Base-by-base conservation (phyloP, 2,329 filamentous ascomycete species). In the Xylariaceae sp. region DNA sequence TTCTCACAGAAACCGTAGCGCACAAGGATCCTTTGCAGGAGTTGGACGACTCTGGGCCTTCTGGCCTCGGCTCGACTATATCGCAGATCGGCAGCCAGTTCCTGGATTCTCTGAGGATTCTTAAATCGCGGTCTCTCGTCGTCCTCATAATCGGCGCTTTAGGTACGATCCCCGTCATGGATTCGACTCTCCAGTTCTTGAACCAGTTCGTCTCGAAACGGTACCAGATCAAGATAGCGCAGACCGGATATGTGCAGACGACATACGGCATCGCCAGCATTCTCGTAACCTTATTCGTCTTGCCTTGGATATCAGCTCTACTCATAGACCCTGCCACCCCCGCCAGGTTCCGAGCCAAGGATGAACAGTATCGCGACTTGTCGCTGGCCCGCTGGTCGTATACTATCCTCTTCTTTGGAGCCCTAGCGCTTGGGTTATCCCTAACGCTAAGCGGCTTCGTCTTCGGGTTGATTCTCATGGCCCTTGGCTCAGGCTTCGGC, bases 211-310 rank as follows among this genome's bases (percentile, higher is more conserved):
- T 66, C 16, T 70, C 68, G 9, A 68, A 65, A 55, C 61, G 68
- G 3, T 70, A 68, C 53, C 40, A 47, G 22, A 64, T 68, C 26
- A 56, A 57, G 16, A 62, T 70, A 12, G 54, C 58, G 18, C 54
- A 65, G 39, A 67, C 64, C 9, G 68, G 68, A n/a, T 70, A 70
- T 49, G 55, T 70, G 12, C 66, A 68, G 51, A 59, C 64, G 6
- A 54, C 49, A 1, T 69, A 64, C 18, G 67, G 68, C 16, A 37
- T 64, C 15, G 62, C 56, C 2, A 63, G 67, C 36, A 49, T 64
- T n/a, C 10, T 67, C 19, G 59, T 63, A 16, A 61, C 65, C 1
- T 51, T 70, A 1, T 9, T 68, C 8, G 49, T 69, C 32, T 47
- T 70, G 18, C 67, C 67, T 6, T 64, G 58, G 58, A 22, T 68